Evolutionary conservation across 192 early-diverging fungal species (phyloP), one percentile per base, ranked within the genome.

Genomic region (Coemansia sp.): DNA sequence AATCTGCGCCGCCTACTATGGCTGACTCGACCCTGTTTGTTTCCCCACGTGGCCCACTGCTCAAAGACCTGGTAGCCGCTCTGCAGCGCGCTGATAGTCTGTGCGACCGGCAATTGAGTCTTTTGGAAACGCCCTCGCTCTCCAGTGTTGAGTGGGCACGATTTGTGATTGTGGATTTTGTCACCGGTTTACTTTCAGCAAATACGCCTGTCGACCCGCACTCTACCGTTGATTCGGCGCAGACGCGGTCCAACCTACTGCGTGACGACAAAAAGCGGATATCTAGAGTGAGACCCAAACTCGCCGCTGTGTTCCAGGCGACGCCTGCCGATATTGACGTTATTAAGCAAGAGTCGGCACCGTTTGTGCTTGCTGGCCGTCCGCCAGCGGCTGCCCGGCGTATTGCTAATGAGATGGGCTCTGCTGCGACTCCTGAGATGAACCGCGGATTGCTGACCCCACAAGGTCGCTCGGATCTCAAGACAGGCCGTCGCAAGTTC

Each of bases 381-480:
- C 55, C 31, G 55, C 55, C 31, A 6, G 6, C 31, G 1, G 11
- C 55, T 3, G 31, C 55, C 15, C 55, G 58, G 62, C 79, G 12
- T 70, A 65, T 12, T 34, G 73, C 9, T 24, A 66, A 7, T 27
- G 66, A 22, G 61, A 57, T 24, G 68, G 62, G 27, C 13, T 58
- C 18, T 39, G 44, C 29, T 41, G 52, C 44, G 7, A n/a, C 68
- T 0, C 81, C 81, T 0, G 81, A 83, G 13, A 83, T 83, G 81
- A 67, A 68, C 12, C 69, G 62, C 60, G 81, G 81, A 3, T 49
- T 73, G 58, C 65, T 83, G 47, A 83, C 81, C 11, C 81, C 76
- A 27, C 81, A 76, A 12, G 81, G 81, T 16, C 76, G 81, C 31
- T 83, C 74, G 73, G 76, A 83, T 49, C 71, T 83, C 16, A 83